Percentiles rank a stretch among this genome's conserved stretches.
These are phyloP conservation scores for Candida sp. DNA, from an alignment of 1,139 yeast species.

Conservation along the genomic window DNA sequence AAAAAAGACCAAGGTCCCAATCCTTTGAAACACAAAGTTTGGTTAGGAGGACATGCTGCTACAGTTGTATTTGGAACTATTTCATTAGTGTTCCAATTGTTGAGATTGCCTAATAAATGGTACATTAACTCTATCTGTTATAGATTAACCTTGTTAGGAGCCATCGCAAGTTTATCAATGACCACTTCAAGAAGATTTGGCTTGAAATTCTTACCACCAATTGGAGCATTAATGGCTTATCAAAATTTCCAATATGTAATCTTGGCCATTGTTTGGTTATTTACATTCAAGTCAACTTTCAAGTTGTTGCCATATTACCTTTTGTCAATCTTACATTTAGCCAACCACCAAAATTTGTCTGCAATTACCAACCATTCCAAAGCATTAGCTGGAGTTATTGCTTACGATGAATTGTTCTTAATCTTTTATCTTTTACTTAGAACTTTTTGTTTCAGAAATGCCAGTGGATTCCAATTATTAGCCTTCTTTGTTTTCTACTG, in stretches of 20 bases:
- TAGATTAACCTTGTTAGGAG: constrained; percentile 55
- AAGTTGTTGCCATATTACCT: constrained; percentile 59
- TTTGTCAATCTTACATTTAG: constrained; percentile 56
- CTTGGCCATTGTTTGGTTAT: constrained; percentile 55
- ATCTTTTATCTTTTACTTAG: constrained; percentile 52
- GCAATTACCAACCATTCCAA: constrained; percentile 37
- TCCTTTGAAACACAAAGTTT: constrained; percentile 45
- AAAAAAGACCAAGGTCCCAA: constrained; percentile 36
- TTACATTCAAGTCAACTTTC: constrained; percentile 63
- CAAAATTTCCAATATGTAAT: constrained; percentile 66
- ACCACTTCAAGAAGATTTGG: constrained; percentile 61
- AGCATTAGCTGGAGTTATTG: constrained; percentile 46
- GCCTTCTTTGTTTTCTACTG: constrained; percentile 60
- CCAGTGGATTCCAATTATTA: constrained; percentile 65
- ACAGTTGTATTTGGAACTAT: constrained; percentile 50
- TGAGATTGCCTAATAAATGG: constrained; percentile 41
- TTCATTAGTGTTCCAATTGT: constrained; percentile 44
- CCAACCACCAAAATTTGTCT: constrained; percentile 34
- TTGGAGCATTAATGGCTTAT: constrained; percentile 57
- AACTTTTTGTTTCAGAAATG: constrained; percentile 59
- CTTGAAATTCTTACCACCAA: constrained; percentile 48
- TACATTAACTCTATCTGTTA: constrained; percentile 47
- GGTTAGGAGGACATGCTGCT: constrained; percentile 61
- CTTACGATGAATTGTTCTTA: constrained; percentile 58
- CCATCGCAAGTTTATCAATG: constrained; percentile 49